phyloP scores from a whole-genome alignment of 371 early-diverging fungal species.

The Circinella umbellata region DNA sequence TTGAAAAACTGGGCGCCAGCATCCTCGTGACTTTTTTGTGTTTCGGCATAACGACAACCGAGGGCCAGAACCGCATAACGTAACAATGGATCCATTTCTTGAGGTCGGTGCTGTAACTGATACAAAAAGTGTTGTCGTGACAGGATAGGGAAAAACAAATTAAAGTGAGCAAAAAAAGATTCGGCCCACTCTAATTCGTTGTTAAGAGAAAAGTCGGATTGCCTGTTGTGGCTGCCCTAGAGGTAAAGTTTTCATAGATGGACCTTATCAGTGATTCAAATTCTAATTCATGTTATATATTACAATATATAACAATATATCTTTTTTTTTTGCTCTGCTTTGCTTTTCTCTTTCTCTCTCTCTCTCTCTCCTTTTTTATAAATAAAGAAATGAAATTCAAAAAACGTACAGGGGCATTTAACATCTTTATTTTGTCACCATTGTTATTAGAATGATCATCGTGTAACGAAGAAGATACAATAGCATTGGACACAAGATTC shows the following conservation, averaged over 20 bases:
- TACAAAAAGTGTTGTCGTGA: slow-evolving; percentile 40
- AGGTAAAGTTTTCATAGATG: slow-evolving; percentile 40
- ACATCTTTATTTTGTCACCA: neutral
- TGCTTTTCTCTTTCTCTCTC: too few relatives aligned
- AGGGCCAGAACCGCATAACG: slow-evolving; percentile 37
- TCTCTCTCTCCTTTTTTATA: neutral
- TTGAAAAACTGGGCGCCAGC: slow-evolving; percentile 34
- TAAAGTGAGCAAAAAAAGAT: slow-evolving; percentile 45
- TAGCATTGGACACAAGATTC: slow-evolving; percentile 14
- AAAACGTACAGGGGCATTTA: slow-evolving; percentile 28
- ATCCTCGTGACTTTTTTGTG: slow-evolving; percentile 1
- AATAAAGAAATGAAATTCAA: neutral
- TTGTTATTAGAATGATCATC: neutral
- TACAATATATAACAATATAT: too few relatives aligned
- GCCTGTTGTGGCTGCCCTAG: slow-evolving; percentile 53
- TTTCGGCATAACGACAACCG: slow-evolving; percentile 28
- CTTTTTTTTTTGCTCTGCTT: too few relatives aligned
- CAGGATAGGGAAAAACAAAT: slow-evolving; percentile 48
- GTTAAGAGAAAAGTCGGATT: slow-evolving; percentile 24
- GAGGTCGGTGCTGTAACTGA: slow-evolving; percentile 23
- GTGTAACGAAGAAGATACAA: neutral
- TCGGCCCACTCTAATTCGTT: slow-evolving; percentile 26
- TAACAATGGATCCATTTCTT: slow-evolving; percentile 35
- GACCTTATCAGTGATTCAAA: slow-evolving; percentile 53
- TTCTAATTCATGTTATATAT: neutral